These are phyloP conservation scores for Penicillium argentinense DNA, from an alignment of 495 filamentous ascomycete species.

Conservation along the genomic window DNA sequence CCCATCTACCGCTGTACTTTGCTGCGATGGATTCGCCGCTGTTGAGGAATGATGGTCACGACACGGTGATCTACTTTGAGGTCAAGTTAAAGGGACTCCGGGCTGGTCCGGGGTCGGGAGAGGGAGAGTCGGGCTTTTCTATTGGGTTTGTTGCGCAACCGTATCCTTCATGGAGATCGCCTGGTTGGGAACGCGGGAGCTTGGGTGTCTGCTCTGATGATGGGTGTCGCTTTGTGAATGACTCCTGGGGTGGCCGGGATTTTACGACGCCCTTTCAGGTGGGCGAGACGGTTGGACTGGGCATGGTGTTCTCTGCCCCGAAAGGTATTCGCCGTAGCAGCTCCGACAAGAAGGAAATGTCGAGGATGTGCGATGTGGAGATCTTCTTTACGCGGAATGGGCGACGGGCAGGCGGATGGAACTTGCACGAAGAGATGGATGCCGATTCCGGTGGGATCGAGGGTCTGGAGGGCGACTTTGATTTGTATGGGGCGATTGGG, in stretches of 20 bases:
- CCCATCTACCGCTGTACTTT: slow-evolving; percentile 74
- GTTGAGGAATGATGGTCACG: slow-evolving; percentile 42
- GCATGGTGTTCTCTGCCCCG: slow-evolving; percentile 63
- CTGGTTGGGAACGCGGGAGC: slow-evolving; percentile 86
- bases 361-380: slow-evolving; percentile 45
- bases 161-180: slow-evolving; percentile 83
- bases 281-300: slow-evolving; percentile 62
- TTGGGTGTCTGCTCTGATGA: slow-evolving; percentile 91
- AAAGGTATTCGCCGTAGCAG: slow-evolving; percentile 7
- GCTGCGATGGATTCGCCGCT: slow-evolving; percentile 67
- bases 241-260: slow-evolving; percentile 75
- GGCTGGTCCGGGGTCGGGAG: slow-evolving; percentile 23
- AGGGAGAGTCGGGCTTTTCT: slow-evolving; percentile 59
- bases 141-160: slow-evolving; percentile 79
- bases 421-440: slow-evolving; percentile 83
- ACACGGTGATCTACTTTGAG: slow-evolving; percentile 78
- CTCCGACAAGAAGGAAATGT: slow-evolving; percentile 4
- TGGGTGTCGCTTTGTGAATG: slow-evolving; percentile 83
- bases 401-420: slow-evolving; percentile 63
- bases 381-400: slow-evolving; percentile 83
- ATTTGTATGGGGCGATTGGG: slow-evolving; percentile 80
- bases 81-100: slow-evolving; percentile 55
- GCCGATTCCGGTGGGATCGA: slow-evolving; percentile 60
- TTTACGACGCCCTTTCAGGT: slow-evolving; percentile 59
- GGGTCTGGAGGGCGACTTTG: slow-evolving; percentile 77